Conservation (phyloP, 108 stramenopile species). For the Cyclotella distinguenda region DNA sequence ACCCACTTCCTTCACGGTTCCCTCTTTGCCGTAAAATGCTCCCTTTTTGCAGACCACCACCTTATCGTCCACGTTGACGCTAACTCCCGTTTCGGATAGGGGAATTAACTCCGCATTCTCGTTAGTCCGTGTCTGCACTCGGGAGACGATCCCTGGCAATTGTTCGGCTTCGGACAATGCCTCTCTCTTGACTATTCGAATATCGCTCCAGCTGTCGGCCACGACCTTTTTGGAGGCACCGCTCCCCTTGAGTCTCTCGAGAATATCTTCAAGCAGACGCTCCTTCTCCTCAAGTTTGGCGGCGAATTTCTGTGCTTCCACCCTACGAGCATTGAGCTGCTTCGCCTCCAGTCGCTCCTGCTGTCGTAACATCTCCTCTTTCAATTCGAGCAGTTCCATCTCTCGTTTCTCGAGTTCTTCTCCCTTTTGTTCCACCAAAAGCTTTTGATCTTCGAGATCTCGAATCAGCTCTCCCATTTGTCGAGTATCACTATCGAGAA, state of each 20-base stretch:
- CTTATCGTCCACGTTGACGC: constrained; percentile 59
- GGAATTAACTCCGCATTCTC: constrained; percentile 66
- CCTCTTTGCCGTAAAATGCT: constrained; percentile 69
- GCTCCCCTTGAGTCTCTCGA: constrained; percentile 67
- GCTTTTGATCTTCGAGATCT: constrained; percentile 82
- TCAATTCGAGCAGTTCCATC: constrained; percentile 67
- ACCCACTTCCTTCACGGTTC: constrained; percentile 53
- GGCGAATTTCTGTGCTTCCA: constrained; percentile 80
- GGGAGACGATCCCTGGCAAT: constrained; percentile 57
- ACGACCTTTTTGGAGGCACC: constrained; percentile 80
- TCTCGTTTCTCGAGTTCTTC: constrained; percentile 69
- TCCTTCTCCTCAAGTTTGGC: constrained; percentile 89
- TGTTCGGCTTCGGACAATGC: constrained; percentile 75
- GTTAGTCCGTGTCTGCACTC: constrained; percentile 42
- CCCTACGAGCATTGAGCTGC: constrained; percentile 68
- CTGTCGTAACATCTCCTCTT: constrained; percentile 70
- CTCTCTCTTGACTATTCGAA: constrained; percentile 82
- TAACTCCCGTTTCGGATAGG: constrained; percentile 60
- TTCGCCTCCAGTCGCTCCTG: constrained; percentile 64
- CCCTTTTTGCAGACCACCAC: constrained; percentile 70
- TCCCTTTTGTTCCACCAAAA: constrained; percentile 64
- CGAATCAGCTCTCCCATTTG: constrained; percentile 87
- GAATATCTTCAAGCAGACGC: constrained; percentile 78
- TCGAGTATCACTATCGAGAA: constrained; percentile 83
- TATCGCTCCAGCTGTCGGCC: constrained; percentile 86